Percentiles rank a stretch among this genome's conserved stretches.
These are phyloP conservation scores for Trypanosoma scelopori DNA, from an alignment of 208 protist genomes.

Conservation along the genomic window DNA sequence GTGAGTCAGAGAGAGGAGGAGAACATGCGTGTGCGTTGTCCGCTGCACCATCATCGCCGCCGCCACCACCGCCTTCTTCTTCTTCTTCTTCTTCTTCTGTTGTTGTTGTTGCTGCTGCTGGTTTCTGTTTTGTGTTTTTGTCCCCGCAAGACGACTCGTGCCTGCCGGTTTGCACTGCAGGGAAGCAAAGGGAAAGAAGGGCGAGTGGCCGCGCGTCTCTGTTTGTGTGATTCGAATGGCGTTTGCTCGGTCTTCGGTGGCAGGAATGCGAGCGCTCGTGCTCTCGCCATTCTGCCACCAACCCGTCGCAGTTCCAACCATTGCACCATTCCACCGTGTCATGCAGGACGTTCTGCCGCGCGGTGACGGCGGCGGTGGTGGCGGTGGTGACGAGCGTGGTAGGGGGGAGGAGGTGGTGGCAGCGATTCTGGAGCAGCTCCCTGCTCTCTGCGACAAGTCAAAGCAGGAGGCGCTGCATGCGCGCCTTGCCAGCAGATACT, in stretches of 20 bases:
- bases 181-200: background rate
- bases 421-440: constrained; percentile 49
- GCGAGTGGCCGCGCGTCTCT: background rate
- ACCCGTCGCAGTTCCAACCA: constrained; percentile 39
- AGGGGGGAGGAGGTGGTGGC: constrained; percentile 48
- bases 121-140: constrained; percentile 13
- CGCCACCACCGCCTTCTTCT: no score
- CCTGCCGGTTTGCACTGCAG: background rate
- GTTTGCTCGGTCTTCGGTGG: constrained; percentile 1
- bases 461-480: constrained; percentile 51
- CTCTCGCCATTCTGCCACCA: constrained; percentile 70
- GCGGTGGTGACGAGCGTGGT: no score
- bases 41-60: no score
- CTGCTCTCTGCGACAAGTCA: constrained; percentile 43
- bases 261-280: constrained; percentile 23
- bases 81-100: constrained; percentile 16
- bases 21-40: no score
- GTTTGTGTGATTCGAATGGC: no score
- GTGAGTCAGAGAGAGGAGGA: no score
- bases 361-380: constrained; percentile 9
- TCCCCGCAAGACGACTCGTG: background rate
- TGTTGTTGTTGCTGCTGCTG: no score
- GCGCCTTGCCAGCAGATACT: constrained; percentile 58
- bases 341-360: constrained; percentile 3
- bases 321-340: constrained; percentile 13